Evolutionary conservation across 208 protist species (phyloP), one percentile per base, ranked within the genome.

Genomic region (Crithidia thermophila): DNA sequence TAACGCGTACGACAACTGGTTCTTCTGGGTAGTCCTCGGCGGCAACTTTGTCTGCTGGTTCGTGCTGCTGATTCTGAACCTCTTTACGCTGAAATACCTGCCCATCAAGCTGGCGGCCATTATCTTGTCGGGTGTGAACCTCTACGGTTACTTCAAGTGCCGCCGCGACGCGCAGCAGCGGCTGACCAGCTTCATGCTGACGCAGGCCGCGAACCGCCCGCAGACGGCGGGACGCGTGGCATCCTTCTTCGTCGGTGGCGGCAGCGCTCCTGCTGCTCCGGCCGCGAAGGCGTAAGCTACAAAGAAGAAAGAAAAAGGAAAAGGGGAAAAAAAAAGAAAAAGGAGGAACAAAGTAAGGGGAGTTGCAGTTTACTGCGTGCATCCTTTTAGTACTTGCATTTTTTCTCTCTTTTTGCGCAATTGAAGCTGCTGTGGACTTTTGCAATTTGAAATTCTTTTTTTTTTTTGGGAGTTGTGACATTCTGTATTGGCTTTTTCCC

Each of bases 121-220:
- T 25, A 50, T 88, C 25, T 67, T 95, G 9, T 68, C 75, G 27
- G 80, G 79, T 1, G 46, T 82, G 16, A 97, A 97, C 55, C 65
- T 91, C 6, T 42, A 90, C n/a, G 88, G 91, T 34, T 97, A 95
- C 65, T 55, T 94, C 43, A 94, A 95, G 65, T 97, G 91, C 66
- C 77, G 84, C 23, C 72, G 85, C 6, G 90, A 95, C 43, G 90
- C 90, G 16, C 69, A 82, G 66, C 81, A 75, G 63, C 68, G 69
- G 23, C 23, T 95, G 18, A 85, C 85, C 0, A 59, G 74, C 23
- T 95, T 86, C 45, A 77, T 95, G 75, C 46, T 88, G 1, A 53
- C 69, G 31, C 78, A 81, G 43, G 90, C 84, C 13, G 76, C 68
- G 18, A 58, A 83, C 39, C 67, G 78, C 16, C 87, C 79, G 13